phyloP scores from a whole-genome alignment of 257 asterid species.

The Nicotiana tabacum region DNA sequence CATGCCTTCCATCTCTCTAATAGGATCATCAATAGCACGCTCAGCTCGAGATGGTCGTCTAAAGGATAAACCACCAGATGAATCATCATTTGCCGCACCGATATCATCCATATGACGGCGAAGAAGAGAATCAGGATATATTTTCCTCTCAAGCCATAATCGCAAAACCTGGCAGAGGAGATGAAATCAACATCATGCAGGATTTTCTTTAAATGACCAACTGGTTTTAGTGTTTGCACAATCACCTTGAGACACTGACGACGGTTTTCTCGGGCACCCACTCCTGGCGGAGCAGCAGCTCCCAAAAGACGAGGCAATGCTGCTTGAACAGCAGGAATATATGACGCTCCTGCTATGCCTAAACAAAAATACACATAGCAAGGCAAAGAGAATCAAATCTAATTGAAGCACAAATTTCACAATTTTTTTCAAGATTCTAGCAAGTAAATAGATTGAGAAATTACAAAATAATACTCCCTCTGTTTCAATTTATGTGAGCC shows the following conservation, averaged over 20 bases:
- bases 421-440: neutral
- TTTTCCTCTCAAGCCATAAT: constrained; percentile 95
- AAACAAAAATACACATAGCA: constrained; percentile 23
- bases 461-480: neutral
- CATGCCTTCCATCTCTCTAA: constrained; percentile 98
- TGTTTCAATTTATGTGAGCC: too few relatives aligned
- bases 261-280: constrained; percentile 87
- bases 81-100: constrained; percentile 53
- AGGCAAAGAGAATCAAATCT: neutral
- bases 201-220: neutral
- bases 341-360: constrained; percentile 94
- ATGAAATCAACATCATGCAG: neutral
- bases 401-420: neutral
- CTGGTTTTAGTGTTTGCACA: constrained; percentile 1
- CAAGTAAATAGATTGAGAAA: constrained; percentile 2
- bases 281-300: constrained; percentile 89
- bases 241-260: constrained; percentile 93
- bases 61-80: constrained; percentile 56
- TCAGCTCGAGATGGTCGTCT: constrained; percentile 92
- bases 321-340: constrained; percentile 82
- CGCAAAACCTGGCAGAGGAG: constrained; percentile 66
- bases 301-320: constrained; percentile 82
- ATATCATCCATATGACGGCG: constrained; percentile 67
- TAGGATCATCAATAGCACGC: constrained; percentile 91
- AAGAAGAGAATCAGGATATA: constrained; percentile 76